Base-by-base conservation (phyloP, 163 green algal genomes). In the Scenedesmus sp. region DNA sequence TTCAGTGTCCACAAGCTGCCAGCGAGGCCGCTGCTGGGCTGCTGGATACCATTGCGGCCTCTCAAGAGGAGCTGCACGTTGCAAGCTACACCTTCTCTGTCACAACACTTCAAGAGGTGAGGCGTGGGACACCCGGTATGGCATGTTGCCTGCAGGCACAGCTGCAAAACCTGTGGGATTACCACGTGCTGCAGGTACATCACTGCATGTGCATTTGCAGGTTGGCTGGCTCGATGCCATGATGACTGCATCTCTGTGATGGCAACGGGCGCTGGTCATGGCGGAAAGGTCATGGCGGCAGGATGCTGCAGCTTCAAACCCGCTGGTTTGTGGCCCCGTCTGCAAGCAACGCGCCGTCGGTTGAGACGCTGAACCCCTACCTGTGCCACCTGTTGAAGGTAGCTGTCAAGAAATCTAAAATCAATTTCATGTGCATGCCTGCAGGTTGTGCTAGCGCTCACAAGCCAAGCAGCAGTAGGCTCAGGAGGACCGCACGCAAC, bases 21-120 rank as follows among this genome's bases (percentile, higher is more conserved):
- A 73, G 79, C 0, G 42, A 18, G 9, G 56, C 79, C n/a, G 95
- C 95, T 76, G 89, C 94, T 51, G 49, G 46, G 42, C 24, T 82
- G 53, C 87, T 97, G 46, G 81, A 92, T 22, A 92, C 92, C 33
- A 83, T 97, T 53, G 94, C 96, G 26, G 90, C 85, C 10, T 3
- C 61, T 26, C n/a, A 22, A 18, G 30, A 42, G 51, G 33, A 53
- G 20, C 89, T 96, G 53, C 89, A 92, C 13, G 87, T 97, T 16
- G 43, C 83, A 33, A 92, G 90, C 79, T 97, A 96, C 81, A 95
- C 95, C n/a, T 86, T 98, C 37, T 94, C 92, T 4, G 92, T 96
- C 35, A 98, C 96, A 0, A 97, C 96, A 0, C 91, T 98, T n/a
- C 95, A 98, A 84, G 96, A 98, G 90, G 96, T 97, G 9, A 96